phyloP scores from a whole-genome alignment of 805 yeast genomes.

The Saturnispora serradocipensis region DNA sequence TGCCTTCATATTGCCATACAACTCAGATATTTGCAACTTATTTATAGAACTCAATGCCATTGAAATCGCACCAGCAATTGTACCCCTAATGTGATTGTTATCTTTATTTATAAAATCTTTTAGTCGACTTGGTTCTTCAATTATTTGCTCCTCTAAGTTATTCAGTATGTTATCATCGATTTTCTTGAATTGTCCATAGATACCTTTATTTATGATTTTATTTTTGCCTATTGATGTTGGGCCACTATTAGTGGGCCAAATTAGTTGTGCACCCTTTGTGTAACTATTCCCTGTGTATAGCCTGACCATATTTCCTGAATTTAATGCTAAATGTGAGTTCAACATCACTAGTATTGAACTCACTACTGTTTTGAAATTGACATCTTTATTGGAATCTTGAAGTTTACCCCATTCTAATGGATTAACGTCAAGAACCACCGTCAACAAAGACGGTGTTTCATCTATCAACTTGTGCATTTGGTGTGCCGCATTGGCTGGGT shows the following conservation, averaged over 20 bases:
- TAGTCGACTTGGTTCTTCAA: slow-evolving; percentile 23
- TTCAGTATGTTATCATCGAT: slow-evolving; percentile 67
- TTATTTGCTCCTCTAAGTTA: slow-evolving; percentile 42
- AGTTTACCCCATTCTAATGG: slow-evolving; percentile 57
- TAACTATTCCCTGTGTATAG: slow-evolving; percentile 65
- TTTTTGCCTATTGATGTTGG: neutral
- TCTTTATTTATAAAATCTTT: slow-evolving; percentile 17
- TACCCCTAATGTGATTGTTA: slow-evolving; percentile 33
- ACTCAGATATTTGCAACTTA: slow-evolving; percentile 45
- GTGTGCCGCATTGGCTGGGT: slow-evolving; percentile 12
- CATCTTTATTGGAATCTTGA: slow-evolving; percentile 25
- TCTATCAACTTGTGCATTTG: slow-evolving; percentile 30
- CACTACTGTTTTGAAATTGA: slow-evolving; percentile 49
- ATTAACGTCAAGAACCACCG: slow-evolving; percentile 69
- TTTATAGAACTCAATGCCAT: slow-evolving; percentile 76
- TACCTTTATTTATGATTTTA: slow-evolving; percentile 41
- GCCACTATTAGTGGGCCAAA: slow-evolving; percentile 48
- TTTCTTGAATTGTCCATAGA: slow-evolving; percentile 77
- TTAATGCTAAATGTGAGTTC: slow-evolving; percentile 81
- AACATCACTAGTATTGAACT: slow-evolving; percentile 64
- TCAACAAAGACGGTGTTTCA: slow-evolving; percentile 70
- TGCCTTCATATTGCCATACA: slow-evolving; percentile 44
- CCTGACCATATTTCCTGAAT: slow-evolving; percentile 76
- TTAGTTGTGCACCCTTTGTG: slow-evolving; percentile 47
- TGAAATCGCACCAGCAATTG: slow-evolving; percentile 71